These are phyloP conservation scores for Alternaria ethzedia DNA, from an alignment of 2,329 filamentous ascomycete genomes.

Conservation along the genomic window DNA sequence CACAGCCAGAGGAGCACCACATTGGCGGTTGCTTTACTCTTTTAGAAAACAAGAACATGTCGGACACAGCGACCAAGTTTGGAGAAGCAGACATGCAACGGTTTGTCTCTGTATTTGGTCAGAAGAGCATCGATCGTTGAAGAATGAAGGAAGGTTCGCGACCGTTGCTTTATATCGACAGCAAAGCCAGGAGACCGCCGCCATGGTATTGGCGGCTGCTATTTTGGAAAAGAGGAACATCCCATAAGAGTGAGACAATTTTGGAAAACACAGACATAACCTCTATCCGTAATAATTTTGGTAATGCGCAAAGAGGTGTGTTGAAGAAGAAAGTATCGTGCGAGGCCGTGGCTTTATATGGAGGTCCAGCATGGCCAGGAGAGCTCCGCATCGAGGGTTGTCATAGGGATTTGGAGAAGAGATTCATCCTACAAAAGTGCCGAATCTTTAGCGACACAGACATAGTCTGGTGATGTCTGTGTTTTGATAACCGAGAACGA, in stretches of 20 bases:
- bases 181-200: neutral
- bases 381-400: neutral
- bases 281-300: neutral
- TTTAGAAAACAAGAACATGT: neutral
- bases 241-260: neutral
- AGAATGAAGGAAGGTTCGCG: neutral
- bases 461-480: fast-evolving
- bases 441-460: no score
- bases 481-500: neutral
- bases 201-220: fast-evolving
- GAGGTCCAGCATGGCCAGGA: neutral
- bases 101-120: neutral
- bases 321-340: neutral
- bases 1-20: neutral
- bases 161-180: neutral
- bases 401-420: neutral
- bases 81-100: neutral
- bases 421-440: no score
- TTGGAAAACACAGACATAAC: neutral
- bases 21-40: fast-evolving
- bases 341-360: neutral
- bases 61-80: neutral
- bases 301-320: neutral
- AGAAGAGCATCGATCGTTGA: neutral
- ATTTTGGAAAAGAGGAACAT: neutral